A percentile compares a stretch with the other conserved stretches of the same genome.
Conservation (phyloP, 768 basidiomycete genomes). For the Suillus subluteus region DNA sequence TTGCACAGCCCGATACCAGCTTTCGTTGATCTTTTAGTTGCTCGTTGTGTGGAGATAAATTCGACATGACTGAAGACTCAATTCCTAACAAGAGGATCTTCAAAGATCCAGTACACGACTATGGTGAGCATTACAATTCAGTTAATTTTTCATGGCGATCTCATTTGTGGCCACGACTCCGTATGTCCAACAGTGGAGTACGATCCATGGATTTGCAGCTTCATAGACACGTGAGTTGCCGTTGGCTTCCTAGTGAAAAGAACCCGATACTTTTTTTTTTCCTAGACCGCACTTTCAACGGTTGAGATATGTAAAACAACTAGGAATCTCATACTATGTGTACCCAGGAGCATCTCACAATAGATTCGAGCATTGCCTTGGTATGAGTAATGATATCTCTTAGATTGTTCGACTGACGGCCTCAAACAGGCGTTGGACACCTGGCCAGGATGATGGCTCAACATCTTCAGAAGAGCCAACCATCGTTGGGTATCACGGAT, state of each 20-base stretch:
- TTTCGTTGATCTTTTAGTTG: background rate
- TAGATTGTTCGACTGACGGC: background rate
- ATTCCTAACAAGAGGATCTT: constrained; percentile 26
- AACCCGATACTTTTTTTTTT: constrained; percentile 5
- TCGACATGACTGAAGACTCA: constrained; percentile 12
- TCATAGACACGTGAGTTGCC: constrained; percentile 70
- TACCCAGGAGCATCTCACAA: constrained; percentile 82
- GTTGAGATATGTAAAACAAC: constrained; percentile 76
- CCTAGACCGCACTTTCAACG: constrained; percentile 76
- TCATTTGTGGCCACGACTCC: background rate
- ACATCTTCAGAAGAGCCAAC: constrained; percentile 60
- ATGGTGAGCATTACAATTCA: constrained; percentile 32
- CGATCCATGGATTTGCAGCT: constrained; percentile 41
- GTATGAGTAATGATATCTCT: constrained; percentile 39
- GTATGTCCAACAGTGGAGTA: constrained; percentile 27
- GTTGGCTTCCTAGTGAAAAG: background rate
- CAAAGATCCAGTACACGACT: constrained; percentile 48
- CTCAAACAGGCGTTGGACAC: constrained; percentile 65
- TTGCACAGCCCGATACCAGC: background rate
- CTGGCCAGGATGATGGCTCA: constrained; percentile 67
- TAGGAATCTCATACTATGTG: constrained; percentile 75
- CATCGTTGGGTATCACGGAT: constrained; percentile 63
- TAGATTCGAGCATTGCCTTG: constrained; percentile 84
- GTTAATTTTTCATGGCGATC: background rate
- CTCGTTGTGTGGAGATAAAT: background rate